Evolutionary conservation across 805 yeast species (phyloP).

Genomic region (Saccharomycopsis olivae): DNA sequence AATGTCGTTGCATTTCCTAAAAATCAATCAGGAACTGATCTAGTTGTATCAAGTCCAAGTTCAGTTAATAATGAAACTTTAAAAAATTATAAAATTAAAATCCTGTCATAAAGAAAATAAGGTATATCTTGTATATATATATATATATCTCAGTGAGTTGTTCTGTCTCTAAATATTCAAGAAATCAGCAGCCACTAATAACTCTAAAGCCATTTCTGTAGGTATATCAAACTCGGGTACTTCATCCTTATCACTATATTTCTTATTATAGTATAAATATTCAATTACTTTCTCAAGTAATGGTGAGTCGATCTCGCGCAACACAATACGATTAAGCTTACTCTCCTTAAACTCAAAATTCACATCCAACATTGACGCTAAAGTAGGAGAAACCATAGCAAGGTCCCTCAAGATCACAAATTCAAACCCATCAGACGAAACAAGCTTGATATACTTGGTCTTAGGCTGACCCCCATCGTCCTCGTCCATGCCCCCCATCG

Average conservation of each 20-base stretch:
- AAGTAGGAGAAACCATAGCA: conserved; percentile 18
- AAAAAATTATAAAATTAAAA: conserved; percentile 7
- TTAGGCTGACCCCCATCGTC: too few species aligned
- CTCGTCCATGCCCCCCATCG: too few species aligned
- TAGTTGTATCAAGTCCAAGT: conserved; percentile 82
- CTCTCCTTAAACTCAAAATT: conserved; percentile 17
- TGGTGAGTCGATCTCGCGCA: conserved; percentile 49
- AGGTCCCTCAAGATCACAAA: conserved; percentile 14
- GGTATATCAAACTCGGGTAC: conserved; percentile 87
- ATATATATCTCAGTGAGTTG: too few species aligned
- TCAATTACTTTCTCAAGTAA: conserved; percentile 75
- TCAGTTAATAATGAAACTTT: conserved; percentile 27
- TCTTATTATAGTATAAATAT: conserved; percentile 65
- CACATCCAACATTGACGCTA: conserved; percentile 17
- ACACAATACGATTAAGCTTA: conserved; percentile 13
- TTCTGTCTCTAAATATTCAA: conserved; percentile 57
- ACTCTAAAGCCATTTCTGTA: conserved; percentile 85
- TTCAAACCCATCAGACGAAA: conserved; percentile 18
- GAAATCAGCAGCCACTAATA: conserved; percentile 88
- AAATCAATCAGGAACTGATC: conserved; percentile 77
- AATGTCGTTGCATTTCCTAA: conserved; percentile 97
- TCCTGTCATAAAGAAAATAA: too few species aligned
- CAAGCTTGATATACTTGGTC: conserved; percentile 17
- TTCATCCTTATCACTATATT: conserved; percentile 44
- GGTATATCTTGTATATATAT: background rate